Conservation (phyloP, 2,329 filamentous ascomycete species). For the Atkinsonella texensis region DNA sequence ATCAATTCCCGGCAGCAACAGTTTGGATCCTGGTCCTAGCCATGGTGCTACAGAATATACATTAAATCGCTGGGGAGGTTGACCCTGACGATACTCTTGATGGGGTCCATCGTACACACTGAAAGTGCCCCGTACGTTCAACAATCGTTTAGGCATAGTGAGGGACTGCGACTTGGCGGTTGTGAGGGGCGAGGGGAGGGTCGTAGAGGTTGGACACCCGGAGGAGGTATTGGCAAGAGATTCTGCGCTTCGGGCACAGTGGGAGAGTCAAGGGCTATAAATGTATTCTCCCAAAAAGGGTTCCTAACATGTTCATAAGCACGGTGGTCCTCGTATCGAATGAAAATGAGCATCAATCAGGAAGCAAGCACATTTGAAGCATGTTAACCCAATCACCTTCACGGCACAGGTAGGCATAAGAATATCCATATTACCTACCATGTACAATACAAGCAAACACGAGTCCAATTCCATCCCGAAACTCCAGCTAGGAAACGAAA, state of each 20-base stretch:
- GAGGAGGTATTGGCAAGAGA: constrained; percentile 11
- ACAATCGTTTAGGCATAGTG: too few relatives aligned
- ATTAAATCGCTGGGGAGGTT: constrained; percentile 3
- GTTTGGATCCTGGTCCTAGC: not conserved
- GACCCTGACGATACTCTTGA: constrained; percentile 10
- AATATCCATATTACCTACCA: constrained; percentile 1
- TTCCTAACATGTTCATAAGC: too few relatives aligned
- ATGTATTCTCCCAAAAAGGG: too few relatives aligned
- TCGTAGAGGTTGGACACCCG: constrained; percentile 16
- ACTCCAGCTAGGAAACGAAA: not conserved
- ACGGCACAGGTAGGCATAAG: not conserved
- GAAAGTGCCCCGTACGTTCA: constrained; percentile 15
- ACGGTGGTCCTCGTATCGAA: not conserved
- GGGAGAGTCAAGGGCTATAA: constrained; percentile 7
- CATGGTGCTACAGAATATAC: not conserved
- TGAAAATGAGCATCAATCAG: not conserved
- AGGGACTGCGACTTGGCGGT: constrained; percentile 16
- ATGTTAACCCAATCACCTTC: too few relatives aligned
- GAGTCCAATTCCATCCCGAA: not conserved
- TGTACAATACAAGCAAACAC: not conserved
- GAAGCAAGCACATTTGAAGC: too few relatives aligned
- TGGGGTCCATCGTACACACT: constrained; percentile 7
- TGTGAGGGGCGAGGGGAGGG: constrained; percentile 16
- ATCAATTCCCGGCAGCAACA: not conserved
- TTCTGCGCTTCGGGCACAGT: constrained; percentile 11